phyloP scores from a whole-genome alignment of 352 stramenopile genomes.

The Phytophthora rubi region DNA sequence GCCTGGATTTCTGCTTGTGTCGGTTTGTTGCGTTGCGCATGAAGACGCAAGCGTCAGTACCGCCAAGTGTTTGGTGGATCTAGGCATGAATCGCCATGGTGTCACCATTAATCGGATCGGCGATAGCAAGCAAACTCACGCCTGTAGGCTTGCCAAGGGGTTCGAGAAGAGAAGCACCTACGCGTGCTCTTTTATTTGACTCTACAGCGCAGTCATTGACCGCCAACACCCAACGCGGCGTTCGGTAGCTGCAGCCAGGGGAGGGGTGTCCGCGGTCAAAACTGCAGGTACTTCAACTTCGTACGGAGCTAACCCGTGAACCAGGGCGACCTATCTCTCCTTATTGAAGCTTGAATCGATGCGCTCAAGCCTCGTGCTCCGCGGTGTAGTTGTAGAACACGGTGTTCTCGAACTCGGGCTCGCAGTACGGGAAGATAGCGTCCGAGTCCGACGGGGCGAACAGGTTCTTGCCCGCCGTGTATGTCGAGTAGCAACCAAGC shows the following conservation, averaged over 20 bases:
- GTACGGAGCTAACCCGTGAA: background rate
- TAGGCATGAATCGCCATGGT: conserved; percentile 12
- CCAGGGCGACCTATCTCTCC: background rate
- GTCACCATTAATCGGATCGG: background rate
- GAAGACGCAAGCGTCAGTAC: conserved; percentile 10
- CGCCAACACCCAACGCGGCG: background rate
- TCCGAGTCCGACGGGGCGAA: conserved; percentile 40
- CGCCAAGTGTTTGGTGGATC: background rate
- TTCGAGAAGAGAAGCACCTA: too few species aligned
- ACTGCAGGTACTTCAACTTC: background rate
- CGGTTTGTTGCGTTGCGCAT: background rate
- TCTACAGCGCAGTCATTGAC: too few species aligned
- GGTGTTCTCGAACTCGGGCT: conserved; percentile 31
- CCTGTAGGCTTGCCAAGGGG: too few species aligned
- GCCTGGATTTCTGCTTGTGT: background rate
- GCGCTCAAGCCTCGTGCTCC: conserved; percentile 33
- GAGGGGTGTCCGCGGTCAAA: background rate
- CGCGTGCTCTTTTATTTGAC: too few species aligned
- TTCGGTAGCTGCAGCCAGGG: conserved; percentile 4
- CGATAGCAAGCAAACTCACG: too few species aligned
- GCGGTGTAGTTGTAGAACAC: conserved; percentile 56
- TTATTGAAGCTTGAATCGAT: background rate
- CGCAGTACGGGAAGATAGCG: conserved; percentile 46
- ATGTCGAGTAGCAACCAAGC: conserved; percentile 55
- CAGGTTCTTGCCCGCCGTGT: conserved; percentile 51